Base-by-base conservation (phyloP, 768 basidiomycete genomes). In the Leccinum uliginosum region DNA sequence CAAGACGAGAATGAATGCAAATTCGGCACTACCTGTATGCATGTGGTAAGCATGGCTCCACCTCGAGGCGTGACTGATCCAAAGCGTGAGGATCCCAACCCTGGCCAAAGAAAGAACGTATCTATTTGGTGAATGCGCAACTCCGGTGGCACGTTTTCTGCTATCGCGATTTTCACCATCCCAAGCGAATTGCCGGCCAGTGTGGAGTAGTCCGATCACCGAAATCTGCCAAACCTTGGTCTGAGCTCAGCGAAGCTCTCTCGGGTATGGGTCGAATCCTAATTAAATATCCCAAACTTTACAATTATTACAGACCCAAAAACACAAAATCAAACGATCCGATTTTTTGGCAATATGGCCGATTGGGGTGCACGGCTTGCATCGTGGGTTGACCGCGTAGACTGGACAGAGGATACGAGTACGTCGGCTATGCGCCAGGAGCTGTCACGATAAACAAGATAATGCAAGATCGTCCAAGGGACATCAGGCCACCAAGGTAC, bases 51-150 rank as follows among this genome's bases (percentile, higher is more conserved):
- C 70, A 73, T 62, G 69, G 65, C 53, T 63, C 66, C 61, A 61
- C 69, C 69, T 71, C 68, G 70, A 71, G 70, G 68, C 50, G 69
- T 70, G 71, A 73, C 61, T 68, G 71, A 71, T 71, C 53, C 2
- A 56, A 71, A 60, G 55, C 48, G 43, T 62, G 67, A 70, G 68
- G 65, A 70, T 71, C 65, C 46, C 68, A 70, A 46, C 55, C 60
- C 59, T 63, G 63, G 55, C 58, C 8, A 50, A 30, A 58, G 45
- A 35, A 56, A 57, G 32, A 53, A 47, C 52, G 7, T 23, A 59
- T n/a, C n/a, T n/a, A n/a, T 53, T 48, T 24, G 55, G 48, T 55
- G 21, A 24, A 61, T 53, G 59, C 51, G 59, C 60, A 60, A 65
- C 55, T 68, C 67, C 54, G 60, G 53, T 48, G 59, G 40, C 61